Evolutionary conservation across 2,329 filamentous ascomycete genomes (phyloP).

Genomic region (Hawksworthiomyces lignivorus): DNA sequence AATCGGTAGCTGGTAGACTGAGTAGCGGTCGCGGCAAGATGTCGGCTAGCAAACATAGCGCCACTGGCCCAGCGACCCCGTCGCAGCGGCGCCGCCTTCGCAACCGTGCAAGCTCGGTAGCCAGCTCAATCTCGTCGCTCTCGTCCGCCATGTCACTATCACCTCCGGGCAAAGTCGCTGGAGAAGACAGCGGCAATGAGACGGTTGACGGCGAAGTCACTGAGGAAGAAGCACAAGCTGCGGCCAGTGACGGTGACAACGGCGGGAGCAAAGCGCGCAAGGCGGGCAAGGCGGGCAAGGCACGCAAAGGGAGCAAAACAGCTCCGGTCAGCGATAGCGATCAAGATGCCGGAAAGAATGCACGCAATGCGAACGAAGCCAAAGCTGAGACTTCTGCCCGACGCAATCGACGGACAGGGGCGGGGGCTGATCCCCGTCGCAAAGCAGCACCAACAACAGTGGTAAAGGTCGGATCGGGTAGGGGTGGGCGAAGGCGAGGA

Average conservation of each 20-base stretch:
- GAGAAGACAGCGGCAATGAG: conserved; percentile 13
- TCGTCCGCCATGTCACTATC: conserved; percentile 25
- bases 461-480: conserved; percentile 12
- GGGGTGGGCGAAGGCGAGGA: conserved; percentile 13
- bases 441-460: neutral
- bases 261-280: no score
- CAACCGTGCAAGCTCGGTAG: conserved; percentile 17
- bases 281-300: no score
- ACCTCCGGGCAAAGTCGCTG: conserved; percentile 15
- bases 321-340: conserved; percentile 15
- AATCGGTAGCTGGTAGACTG: conserved; percentile 2
- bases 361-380: neutral
- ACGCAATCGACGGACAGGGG: neutral
- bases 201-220: conserved; percentile 3
- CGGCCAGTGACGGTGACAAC: neutral
- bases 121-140: conserved; percentile 23
- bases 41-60: neutral
- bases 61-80: neutral
- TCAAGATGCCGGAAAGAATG: neutral
- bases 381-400: neutral
- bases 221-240: conserved; percentile 13
- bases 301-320: no score
- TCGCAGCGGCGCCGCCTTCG: conserved; percentile 1
- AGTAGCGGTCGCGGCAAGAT: conserved; percentile 16
- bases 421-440: conserved; percentile 3